Conservation (phyloP, 2,329 filamentous ascomycete genomes). For the Pyricularia grisea region DNA sequence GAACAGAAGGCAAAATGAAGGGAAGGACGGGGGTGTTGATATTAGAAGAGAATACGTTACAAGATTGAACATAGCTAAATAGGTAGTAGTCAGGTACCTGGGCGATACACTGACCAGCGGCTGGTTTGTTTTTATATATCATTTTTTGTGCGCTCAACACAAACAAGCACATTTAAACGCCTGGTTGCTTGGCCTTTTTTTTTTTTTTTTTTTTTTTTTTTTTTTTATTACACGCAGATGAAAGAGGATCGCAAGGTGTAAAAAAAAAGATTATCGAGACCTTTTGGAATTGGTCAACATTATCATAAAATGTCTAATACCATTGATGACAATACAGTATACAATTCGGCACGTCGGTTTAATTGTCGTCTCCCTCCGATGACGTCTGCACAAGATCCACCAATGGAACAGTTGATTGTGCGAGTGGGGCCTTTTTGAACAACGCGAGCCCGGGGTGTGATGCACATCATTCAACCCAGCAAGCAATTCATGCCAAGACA, state of each 20-base stretch:
- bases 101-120: neutral
- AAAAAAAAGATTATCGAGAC: no score
- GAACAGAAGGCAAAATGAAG: slow-evolving; percentile 10
- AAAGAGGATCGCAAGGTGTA: no score
- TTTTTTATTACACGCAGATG: no score
- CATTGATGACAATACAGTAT: no score
- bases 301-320: no score
- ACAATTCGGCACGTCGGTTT: neutral
- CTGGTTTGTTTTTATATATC: no score
- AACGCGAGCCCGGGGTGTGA: neutral
- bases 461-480: neutral
- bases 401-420: neutral
- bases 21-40: no score
- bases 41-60: neutral
- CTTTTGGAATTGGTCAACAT: no score
- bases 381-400: neutral
- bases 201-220: no score
- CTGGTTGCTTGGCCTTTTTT: no score
- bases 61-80: neutral
- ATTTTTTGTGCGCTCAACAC: neutral
- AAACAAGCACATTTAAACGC: no score
- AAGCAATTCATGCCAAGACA: neutral
- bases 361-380: neutral
- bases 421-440: neutral
- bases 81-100: neutral